A percentile compares a stretch with the other conserved stretches of the same genome.
Conservation (phyloP, 257 asterid genomes). For the Solanum appendiculatum region DNA sequence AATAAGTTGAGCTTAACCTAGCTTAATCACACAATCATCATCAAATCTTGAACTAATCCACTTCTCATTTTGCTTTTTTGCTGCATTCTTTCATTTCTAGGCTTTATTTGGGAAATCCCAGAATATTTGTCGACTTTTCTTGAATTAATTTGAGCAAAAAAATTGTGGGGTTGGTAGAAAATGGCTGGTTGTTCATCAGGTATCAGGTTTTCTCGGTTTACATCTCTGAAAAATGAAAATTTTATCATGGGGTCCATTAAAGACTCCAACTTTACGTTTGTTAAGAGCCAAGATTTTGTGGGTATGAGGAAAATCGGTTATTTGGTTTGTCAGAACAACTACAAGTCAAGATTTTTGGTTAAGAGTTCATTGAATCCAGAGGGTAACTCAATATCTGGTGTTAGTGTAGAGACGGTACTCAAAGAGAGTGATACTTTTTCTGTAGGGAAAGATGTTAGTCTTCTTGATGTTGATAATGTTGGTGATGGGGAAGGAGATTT, state of each 20-base stretch:
- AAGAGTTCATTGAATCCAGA: conserved; percentile 34
- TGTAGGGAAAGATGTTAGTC: conserved; percentile 22
- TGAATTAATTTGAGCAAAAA: neutral
- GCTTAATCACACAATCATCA: neutral
- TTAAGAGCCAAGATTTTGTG: conserved; percentile 9
- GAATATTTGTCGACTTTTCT: conserved; percentile 38
- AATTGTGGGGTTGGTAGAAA: neutral
- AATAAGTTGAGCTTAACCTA: neutral
- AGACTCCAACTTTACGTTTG: conserved; percentile 11
- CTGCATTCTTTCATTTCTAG: neutral
- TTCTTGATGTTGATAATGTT: conserved; percentile 9
- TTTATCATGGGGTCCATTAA: conserved; percentile 5
- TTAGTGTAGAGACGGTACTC: conserved; percentile 6
- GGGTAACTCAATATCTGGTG: conserved; percentile 27
- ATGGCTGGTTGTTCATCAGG: conserved; percentile 59
- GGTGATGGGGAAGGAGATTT: conserved; percentile 23
- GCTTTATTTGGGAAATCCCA: neutral
- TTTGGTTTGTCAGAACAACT: conserved; percentile 7
- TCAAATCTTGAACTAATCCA: neutral
- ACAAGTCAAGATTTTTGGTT: conserved; percentile 27
- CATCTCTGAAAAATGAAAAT: conserved; percentile 27
- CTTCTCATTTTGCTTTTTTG: neutral
- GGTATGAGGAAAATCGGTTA: conserved; percentile 6
- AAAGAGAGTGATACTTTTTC: conserved; percentile 9
- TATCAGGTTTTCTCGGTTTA: conserved; percentile 28